Percentiles rank a stretch among this genome's conserved stretches.
Conservation (phyloP, 176 grass and related monocot species). For the Elaeis guineensis region DNA sequence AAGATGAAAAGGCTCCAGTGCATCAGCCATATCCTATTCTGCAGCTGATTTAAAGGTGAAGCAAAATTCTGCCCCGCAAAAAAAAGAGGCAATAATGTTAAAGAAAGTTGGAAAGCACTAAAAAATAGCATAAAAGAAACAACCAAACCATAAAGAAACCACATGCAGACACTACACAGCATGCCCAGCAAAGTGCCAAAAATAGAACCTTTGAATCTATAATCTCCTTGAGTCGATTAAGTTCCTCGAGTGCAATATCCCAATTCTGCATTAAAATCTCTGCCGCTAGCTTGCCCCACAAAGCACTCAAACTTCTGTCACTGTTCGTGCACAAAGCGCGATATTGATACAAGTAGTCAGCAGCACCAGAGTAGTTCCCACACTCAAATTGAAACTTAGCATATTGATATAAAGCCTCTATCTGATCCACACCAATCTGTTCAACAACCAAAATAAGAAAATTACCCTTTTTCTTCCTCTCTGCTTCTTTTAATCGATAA, state of each 20-base stretch:
- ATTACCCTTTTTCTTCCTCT: neutral
- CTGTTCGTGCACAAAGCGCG: constrained; percentile 74
- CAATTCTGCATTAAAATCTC: constrained; percentile 98
- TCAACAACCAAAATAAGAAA: constrained; percentile 17
- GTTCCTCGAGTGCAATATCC: constrained; percentile 78
- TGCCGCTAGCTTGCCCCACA: constrained; percentile 88
- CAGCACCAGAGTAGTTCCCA: constrained; percentile 76
- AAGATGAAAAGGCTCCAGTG: constrained; percentile 98
- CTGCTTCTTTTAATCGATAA: no score
- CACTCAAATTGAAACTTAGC: constrained; percentile 90
- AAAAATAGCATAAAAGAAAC: constrained; percentile 2
- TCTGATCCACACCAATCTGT: constrained; percentile 81
- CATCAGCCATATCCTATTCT: constrained; percentile 99
- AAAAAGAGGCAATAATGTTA: neutral
- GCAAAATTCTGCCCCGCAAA: constrained; percentile 48
- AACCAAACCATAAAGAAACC: no score
- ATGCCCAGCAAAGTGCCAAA: no score
- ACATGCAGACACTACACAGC: no score
- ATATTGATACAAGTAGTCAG: constrained; percentile 77
- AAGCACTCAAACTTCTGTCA: constrained; percentile 73
- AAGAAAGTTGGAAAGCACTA: constrained; percentile 1
- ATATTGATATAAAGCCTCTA: constrained; percentile 86
- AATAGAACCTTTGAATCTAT: constrained; percentile 76
- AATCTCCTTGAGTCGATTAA: constrained; percentile 88
- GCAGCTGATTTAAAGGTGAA: constrained; percentile 73